Conservation (phyloP, 169 alveolate genomes). For the Amoebophrya sp. region DNA sequence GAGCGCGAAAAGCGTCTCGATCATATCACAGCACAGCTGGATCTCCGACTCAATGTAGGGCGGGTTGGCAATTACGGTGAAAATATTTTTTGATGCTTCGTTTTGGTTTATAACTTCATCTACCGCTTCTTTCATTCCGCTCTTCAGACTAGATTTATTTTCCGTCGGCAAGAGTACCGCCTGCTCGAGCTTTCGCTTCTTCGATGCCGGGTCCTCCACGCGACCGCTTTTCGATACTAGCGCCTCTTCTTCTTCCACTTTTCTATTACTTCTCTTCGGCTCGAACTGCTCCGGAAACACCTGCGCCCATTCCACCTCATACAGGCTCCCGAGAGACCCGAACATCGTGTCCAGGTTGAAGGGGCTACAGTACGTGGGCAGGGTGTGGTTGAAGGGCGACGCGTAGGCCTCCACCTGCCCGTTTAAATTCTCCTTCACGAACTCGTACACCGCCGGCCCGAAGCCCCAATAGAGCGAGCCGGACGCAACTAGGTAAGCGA, state of each 20-base stretch:
- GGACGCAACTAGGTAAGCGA: not conserved
- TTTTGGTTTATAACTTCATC: not conserved
- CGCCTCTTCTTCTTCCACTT: not conserved
- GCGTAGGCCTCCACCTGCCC: conserved; percentile 30
- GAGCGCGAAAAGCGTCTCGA: not conserved
- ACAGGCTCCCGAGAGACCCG: not conserved
- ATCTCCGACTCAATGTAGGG: conserved; percentile 29
- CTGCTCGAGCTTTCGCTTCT: not conserved
- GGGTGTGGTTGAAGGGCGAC: conserved; percentile 28
- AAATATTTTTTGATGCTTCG: not conserved
- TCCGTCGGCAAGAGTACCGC: too few relatives aligned
- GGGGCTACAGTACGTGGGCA: conserved; percentile 3
- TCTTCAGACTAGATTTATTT: too few relatives aligned
- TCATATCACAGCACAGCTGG: not conserved
- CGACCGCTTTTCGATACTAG: too few relatives aligned
- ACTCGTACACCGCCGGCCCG: conserved; percentile 31
- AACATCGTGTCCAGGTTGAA: conserved; percentile 7
- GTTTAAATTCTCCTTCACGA: not conserved
- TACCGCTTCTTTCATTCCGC: too few relatives aligned
- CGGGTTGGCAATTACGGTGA: conserved; percentile 18
- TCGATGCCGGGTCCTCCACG: too few relatives aligned
- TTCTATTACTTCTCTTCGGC: too few relatives aligned
- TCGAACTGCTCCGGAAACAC: not conserved
- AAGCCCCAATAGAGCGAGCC: conserved; percentile 25
- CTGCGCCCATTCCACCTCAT: not conserved